Conservation (phyloP, 495 filamentous ascomycete genomes). For the Neurospora sp. region DNA sequence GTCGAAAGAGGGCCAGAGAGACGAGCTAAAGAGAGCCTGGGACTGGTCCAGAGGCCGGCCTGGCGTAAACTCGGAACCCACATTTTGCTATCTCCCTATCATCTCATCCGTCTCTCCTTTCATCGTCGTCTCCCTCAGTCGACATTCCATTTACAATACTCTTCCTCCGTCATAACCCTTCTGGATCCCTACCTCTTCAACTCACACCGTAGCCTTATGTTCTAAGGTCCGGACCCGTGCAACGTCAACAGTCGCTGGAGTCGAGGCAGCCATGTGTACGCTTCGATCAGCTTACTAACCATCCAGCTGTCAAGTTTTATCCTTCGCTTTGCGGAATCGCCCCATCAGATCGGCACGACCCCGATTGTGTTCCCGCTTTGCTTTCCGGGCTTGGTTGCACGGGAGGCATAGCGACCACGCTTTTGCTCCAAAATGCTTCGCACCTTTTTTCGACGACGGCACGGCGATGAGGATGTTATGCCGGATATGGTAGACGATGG, state of each 20-base stretch:
- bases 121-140: background rate
- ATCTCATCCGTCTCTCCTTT: background rate
- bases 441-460: slow-evolving; percentile 19
- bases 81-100: background rate
- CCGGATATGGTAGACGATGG: slow-evolving; percentile 15
- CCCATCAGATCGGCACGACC: slow-evolving; percentile 4
- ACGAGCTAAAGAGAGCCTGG: background rate
- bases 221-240: background rate
- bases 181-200: background rate
- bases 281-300: background rate
- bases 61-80: background rate
- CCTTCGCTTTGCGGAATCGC: slow-evolving; percentile 10
- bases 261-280: background rate
- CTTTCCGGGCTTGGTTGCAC: slow-evolving; percentile 15
- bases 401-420: slow-evolving; percentile 12
- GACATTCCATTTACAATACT: background rate
- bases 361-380: slow-evolving; percentile 6
- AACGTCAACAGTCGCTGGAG: background rate
- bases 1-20: background rate
- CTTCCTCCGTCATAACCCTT: background rate
- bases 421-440: slow-evolving; percentile 6
- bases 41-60: background rate
- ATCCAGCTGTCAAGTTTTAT: background rate
- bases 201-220: background rate
- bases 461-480: slow-evolving; percentile 15